Evolutionary conservation across 306 rosid genomes (phyloP).

Genomic region (Ziziphus jujuba): DNA sequence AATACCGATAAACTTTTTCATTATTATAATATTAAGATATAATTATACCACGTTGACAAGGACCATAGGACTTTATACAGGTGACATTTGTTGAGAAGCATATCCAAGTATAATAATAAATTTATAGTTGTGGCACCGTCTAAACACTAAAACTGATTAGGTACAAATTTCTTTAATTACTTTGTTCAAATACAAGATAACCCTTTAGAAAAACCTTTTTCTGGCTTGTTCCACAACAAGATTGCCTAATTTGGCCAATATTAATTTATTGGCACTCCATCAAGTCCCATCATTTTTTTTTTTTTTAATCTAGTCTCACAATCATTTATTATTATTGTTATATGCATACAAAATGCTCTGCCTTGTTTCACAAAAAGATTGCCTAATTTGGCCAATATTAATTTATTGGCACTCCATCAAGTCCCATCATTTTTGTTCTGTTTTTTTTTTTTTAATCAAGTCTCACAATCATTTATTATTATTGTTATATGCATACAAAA

Average conservation of each 20-base stretch:
- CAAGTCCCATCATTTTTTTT: conserved; percentile 7
- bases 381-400: too few species aligned
- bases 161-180: conserved; percentile 27
- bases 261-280: conserved; percentile 18
- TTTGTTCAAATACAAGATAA: conserved; percentile 31
- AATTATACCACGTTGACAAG: too few species aligned
- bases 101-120: background rate
- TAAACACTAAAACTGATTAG: conserved; percentile 16
- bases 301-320: conserved; percentile 12
- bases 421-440: conserved; percentile 19
- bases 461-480: conserved; percentile 24
- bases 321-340: conserved; percentile 26
- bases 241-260: conserved; percentile 14
- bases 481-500: too few species aligned
- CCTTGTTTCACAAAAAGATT: too few species aligned
- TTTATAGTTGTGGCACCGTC: conserved; percentile 3
- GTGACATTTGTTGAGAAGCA: conserved; percentile 1
- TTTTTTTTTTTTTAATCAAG: background rate
- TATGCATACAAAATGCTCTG: too few species aligned
- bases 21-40: too few species aligned
- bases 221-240: conserved; percentile 7
- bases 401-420: conserved; percentile 2
- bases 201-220: background rate
- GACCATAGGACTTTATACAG: background rate
- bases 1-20: too few species aligned